Evolutionary conservation across 108 stramenopile species (phyloP).

Genomic region (Skeletonema costatum): DNA sequence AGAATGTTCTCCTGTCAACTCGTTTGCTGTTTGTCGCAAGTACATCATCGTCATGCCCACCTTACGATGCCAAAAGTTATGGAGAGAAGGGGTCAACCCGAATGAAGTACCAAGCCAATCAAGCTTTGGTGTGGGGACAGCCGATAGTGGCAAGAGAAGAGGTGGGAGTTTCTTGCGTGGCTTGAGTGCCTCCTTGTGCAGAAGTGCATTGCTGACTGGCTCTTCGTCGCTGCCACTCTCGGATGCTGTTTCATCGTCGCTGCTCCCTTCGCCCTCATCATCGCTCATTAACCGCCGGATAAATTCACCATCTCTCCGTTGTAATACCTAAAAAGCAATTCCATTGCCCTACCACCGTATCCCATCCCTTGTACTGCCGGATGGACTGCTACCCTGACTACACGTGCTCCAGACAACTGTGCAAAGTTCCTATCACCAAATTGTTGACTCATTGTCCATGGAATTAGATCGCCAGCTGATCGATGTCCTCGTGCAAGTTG

Average conservation of each 20-base stretch:
- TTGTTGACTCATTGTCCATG: constrained; percentile 99
- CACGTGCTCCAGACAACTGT: constrained; percentile 92
- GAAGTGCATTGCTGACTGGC: constrained; percentile 37
- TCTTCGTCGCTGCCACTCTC: constrained; percentile 50
- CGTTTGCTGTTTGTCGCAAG: constrained; percentile 97
- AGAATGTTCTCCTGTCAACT: constrained; percentile 97
- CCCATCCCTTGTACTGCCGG: constrained; percentile 97
- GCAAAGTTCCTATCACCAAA: constrained; percentile 97
- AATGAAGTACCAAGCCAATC: constrained; percentile 98
- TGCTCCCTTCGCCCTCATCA: constrained; percentile 52
- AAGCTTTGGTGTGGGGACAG: constrained; percentile 84
- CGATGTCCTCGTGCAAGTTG: constrained; percentile 94
- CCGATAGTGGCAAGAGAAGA: constrained; percentile 88
- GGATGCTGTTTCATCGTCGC: constrained; percentile 48
- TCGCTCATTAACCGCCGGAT: constrained; percentile 36
- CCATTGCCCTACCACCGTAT: constrained; percentile 94
- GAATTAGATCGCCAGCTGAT: constrained; percentile 97
- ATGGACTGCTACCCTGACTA: constrained; percentile 98
- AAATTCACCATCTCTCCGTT: constrained; percentile 93
- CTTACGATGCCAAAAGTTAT: constrained; percentile 91
- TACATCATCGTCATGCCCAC: constrained; percentile 93
- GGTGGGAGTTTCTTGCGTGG: constrained; percentile 97
- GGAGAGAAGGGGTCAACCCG: constrained; percentile 91
- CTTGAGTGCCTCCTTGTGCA: constrained; percentile 81
- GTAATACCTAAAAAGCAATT: constrained; percentile 91